Base-by-base conservation (phyloP, 1,284 basidiomycete genomes). In the Garcileccinum viscosum region DNA sequence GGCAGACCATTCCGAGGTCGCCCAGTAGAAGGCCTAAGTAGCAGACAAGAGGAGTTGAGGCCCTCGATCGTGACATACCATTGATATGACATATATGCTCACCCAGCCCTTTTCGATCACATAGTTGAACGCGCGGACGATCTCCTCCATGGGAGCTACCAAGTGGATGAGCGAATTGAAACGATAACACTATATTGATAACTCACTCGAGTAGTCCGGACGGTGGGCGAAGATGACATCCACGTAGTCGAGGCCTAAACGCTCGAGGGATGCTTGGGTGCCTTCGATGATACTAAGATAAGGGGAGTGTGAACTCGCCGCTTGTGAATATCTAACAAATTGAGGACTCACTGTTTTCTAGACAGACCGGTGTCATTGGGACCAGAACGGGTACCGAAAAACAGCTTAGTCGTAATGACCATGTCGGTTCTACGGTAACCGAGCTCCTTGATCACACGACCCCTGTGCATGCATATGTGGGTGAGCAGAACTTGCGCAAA, bases 381-480 rank as follows among this genome's bases (percentile, higher is more conserved):
- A 64, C 89, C 88, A 47, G 82, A 80, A 32, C 86, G 80, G 15
- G 80, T 78, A 42, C 86, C 85, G 74, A 85, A 88, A 78, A 83
- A 88, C 33, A 88, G 70, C 80, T 90, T 91, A 71, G 90, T 92
- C 40, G 90, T 87, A 73, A 95, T 84, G 72, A 94, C 82, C 68
- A 93, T 78, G 71, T 93, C 91, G n/a, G 85, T 83, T 63, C 93
- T 87, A 58, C 88, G 86, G 77, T 89, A 86, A 44, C 87, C 87
- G 42, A 93, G 87, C 75, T 93, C 90, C 75, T 86, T 88, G 78
- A 94, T 86, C 14, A 90, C 93, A 56, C 90, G 88, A 44, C 92
- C 92, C 85, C 92, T 92, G 71, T 61, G 60, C 30, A 32, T 17
- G 58, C 12, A 15, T 27, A 27, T 56, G 27, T 19, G 53, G n/a